These are phyloP conservation scores for Sechiopsis laciniata DNA, from an alignment of 306 rosid genomes.

Conservation along the genomic window DNA sequence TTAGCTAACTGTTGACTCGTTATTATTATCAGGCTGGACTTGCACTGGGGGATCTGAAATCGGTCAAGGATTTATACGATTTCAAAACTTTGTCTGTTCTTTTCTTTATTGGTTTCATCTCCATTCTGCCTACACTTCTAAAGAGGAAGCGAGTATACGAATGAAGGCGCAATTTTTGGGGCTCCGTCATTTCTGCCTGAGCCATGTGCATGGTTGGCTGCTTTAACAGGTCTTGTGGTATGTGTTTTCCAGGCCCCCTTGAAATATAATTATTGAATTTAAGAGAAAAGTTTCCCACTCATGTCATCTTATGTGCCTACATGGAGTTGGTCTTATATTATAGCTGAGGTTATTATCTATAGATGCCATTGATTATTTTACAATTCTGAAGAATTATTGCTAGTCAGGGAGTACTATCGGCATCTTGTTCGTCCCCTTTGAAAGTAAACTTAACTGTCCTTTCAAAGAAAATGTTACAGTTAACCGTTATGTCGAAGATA, in stretches of 20 bases:
- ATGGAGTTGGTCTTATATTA: too few species aligned
- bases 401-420: too few species aligned
- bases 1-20: slow-evolving; percentile 12
- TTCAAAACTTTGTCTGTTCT: slow-evolving; percentile 82
- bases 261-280: too few species aligned
- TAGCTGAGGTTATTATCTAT: neutral
- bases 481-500: neutral
- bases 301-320: too few species aligned
- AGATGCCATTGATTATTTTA: neutral
- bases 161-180: slow-evolving; percentile 33
- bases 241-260: too few species aligned
- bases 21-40: slow-evolving; percentile 75
- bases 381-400: neutral
- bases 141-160: slow-evolving; percentile 93
- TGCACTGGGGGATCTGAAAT: slow-evolving; percentile 93
- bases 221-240: slow-evolving; percentile 16
- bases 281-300: too few species aligned
- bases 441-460: too few species aligned
- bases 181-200: slow-evolving; percentile 19
- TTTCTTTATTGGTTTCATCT: slow-evolving; percentile 82
- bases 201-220: slow-evolving; percentile 18
- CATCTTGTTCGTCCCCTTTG: too few species aligned
- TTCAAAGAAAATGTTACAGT: too few species aligned
- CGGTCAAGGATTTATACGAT: slow-evolving; percentile 88
- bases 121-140: slow-evolving; percentile 65